Conservation (phyloP, 1,139 yeast species). For the Arxiozyma heterogenica region DNA sequence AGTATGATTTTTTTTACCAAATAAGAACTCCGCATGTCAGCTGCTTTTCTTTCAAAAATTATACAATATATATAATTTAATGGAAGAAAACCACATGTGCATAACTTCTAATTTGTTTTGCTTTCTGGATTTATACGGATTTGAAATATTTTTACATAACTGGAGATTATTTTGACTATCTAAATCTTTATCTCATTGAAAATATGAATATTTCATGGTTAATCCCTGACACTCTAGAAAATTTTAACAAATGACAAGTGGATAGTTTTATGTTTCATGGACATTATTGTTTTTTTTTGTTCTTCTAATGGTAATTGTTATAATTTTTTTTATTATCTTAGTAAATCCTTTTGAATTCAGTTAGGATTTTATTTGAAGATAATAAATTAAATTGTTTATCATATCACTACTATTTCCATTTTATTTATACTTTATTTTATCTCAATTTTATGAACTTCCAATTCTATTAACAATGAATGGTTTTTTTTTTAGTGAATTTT, state of each 20-base stretch:
- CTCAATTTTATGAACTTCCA: background rate
- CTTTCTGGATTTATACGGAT: background rate
- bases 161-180: background rate
- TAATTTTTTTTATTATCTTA: background rate
- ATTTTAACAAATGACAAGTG: background rate
- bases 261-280: background rate
- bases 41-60: background rate
- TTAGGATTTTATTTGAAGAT: background rate
- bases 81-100: background rate
- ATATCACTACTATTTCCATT: background rate
- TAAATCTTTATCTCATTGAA: background rate
- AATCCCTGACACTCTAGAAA: constrained; percentile 1
- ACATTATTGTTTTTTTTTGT: background rate
- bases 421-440: background rate
- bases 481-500: constrained; percentile 1
- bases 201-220: background rate
- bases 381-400: too few relatives aligned
- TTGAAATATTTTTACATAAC: background rate
- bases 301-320: background rate
- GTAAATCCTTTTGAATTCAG: background rate
- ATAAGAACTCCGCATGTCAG: background rate
- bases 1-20: background rate
- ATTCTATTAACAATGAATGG: constrained; percentile 1
- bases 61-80: background rate
- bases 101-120: background rate